A percentile compares a stretch with the other conserved stretches of the same genome.
phyloP scores from a whole-genome alignment of 371 early-diverging fungal species.

The Lichtheimia hyalospora region DNA sequence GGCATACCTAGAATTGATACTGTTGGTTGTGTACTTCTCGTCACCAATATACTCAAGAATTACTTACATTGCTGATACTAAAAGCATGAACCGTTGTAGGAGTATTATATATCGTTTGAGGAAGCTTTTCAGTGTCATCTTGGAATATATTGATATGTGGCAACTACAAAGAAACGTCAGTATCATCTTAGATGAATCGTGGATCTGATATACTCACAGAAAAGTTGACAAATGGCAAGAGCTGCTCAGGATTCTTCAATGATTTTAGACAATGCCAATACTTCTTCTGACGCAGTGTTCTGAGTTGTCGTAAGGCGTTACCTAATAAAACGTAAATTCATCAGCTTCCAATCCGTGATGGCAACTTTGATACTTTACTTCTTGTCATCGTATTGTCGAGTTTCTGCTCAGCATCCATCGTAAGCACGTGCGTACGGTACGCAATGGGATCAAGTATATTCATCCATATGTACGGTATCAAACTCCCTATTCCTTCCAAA shows the following conservation, averaged over 20 bases:
- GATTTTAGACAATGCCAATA: constrained; percentile 59
- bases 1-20: constrained; percentile 14
- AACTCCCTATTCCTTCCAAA: constrained; percentile 15
- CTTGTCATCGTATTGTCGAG: constrained; percentile 25
- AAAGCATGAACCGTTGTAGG: constrained; percentile 41
- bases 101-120: constrained; percentile 32
- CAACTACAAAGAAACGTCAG: constrained; percentile 12
- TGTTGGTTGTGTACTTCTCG: not conserved
- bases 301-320: constrained; percentile 34
- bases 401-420: constrained; percentile 14
- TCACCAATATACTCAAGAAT: not conserved
- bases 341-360: not conserved
- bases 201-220: constrained; percentile 22
- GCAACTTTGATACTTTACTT: constrained; percentile 19
- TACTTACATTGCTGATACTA: constrained; percentile 34
- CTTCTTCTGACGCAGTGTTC: constrained; percentile 49
- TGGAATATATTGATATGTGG: constrained; percentile 27
- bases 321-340: constrained; percentile 12
- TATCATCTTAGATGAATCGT: not conserved
- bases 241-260: constrained; percentile 40
- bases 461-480: constrained; percentile 44
- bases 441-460: constrained; percentile 46
- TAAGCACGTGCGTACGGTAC: constrained; percentile 29
- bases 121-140: constrained; percentile 23
- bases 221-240: constrained; percentile 47